Conservation (phyloP, 1,139 yeast genomes). For the Pichia sp. region DNA sequence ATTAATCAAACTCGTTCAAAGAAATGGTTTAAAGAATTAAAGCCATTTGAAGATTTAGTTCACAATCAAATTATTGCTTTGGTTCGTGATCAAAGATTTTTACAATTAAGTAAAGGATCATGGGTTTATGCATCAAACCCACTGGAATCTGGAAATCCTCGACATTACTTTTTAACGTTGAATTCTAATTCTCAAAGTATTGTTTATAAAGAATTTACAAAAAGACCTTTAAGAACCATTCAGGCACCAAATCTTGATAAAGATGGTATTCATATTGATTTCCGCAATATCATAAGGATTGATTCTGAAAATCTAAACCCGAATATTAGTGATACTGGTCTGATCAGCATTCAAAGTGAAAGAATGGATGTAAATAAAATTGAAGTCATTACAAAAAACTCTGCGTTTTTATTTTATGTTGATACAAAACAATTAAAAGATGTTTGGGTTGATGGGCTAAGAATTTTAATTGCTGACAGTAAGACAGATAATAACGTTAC, state of each 20-base stretch:
- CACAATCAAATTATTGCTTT: conserved; percentile 61
- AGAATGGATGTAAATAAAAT: conserved; percentile 28
- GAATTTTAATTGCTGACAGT: conserved; percentile 39
- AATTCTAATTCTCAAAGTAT: conserved; percentile 67
- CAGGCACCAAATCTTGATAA: conserved; percentile 51
- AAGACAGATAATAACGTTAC: conserved; percentile 15
- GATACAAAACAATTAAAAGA: conserved; percentile 67
- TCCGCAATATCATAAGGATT: conserved; percentile 36
- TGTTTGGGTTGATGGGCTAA: conserved; percentile 77
- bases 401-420: conserved; percentile 52
- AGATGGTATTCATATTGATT: conserved; percentile 34
- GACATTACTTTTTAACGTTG: conserved; percentile 49
- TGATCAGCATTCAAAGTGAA: conserved; percentile 23
- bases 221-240: conserved; percentile 27
- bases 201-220: conserved; percentile 54
- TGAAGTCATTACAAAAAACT: conserved; percentile 26
- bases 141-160: conserved; percentile 35
- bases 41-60: conserved; percentile 46
- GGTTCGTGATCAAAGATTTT: conserved; percentile 72
- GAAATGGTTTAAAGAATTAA: conserved; percentile 32
- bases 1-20: conserved; percentile 34
- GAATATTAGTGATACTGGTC: conserved; percentile 15
- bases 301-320: conserved; percentile 31
- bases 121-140: conserved; percentile 77
- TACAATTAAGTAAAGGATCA: conserved; percentile 67